Conservation (phyloP, 257 asterid genomes). For the Jasminum sambac region DNA sequence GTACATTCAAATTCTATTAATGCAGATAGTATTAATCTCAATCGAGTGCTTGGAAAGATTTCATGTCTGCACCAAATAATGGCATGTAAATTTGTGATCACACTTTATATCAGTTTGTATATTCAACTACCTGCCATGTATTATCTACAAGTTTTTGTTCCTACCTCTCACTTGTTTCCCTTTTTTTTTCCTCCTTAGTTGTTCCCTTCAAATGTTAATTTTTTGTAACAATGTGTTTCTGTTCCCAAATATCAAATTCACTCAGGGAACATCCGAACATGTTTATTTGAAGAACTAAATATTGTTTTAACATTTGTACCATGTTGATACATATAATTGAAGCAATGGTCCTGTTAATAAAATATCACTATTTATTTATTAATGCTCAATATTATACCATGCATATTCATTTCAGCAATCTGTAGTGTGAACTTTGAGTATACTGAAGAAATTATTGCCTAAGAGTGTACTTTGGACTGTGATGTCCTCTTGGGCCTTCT, state of each 20-base stretch:
- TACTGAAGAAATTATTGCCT: neutral
- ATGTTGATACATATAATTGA: neutral
- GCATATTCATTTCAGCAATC: neutral
- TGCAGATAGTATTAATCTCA: too few species aligned
- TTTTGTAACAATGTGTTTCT: neutral
- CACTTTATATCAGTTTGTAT: neutral
- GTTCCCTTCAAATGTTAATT: neutral
- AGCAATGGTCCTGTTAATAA: neutral
- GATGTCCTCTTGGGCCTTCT: constrained; percentile 1
- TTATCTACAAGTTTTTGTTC: neutral
- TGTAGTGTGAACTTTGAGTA: neutral
- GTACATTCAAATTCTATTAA: too few species aligned
- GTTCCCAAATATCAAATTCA: neutral
- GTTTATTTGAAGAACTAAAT: neutral
- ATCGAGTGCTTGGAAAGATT: too few species aligned
- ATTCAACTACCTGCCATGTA: neutral
- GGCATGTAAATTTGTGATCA: neutral
- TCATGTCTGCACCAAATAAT: neutral
- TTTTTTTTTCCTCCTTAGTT: neutral
- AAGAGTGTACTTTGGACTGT: neutral
- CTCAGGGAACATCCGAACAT: neutral
- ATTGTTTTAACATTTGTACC: neutral
- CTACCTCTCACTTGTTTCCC: neutral
- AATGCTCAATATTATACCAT: neutral
- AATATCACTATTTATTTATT: neutral